Conservation (phyloP, 139 green algal species). For the Chlorella sp. region DNA sequence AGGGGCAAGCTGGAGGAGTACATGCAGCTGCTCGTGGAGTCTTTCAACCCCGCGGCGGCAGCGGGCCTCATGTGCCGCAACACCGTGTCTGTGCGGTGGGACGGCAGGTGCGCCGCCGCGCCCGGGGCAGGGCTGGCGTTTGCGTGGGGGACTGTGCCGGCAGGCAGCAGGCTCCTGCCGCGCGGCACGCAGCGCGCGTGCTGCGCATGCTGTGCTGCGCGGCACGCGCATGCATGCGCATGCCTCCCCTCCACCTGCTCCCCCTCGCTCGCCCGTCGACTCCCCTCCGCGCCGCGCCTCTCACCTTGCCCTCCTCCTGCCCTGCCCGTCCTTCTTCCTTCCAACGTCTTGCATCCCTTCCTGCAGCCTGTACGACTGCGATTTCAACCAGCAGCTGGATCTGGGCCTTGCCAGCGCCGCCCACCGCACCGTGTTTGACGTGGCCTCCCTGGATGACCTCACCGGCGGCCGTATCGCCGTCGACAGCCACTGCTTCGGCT, state of each 20-base stretch:
- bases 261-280: no score
- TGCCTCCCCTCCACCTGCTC: no score
- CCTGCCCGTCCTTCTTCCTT: no score
- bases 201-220: no score
- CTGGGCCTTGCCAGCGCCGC: slow-evolving; percentile 44
- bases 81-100: slow-evolving; percentile 87
- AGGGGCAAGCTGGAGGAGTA: slow-evolving; percentile 77
- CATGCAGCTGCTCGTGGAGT: slow-evolving; percentile 86
- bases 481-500: slow-evolving; percentile 97
- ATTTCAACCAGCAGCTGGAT: slow-evolving; percentile 99
- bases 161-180: no score
- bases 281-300: no score
- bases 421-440: slow-evolving; percentile 78
- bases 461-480: slow-evolving; percentile 58
- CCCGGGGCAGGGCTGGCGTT: no score
- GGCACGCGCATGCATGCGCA: no score
- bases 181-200: no score
- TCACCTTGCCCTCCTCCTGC: no score
- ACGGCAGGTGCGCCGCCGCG: slow-evolving; percentile 73
- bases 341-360: no score
- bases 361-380: slow-evolving; percentile 89
- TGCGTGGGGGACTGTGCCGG: no score
- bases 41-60: slow-evolving; percentile 86
- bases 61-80: slow-evolving; percentile 77
- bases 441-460: slow-evolving; percentile 76